Base-by-base conservation (phyloP, 1,139 yeast genomes). In the Yamadazyma blattariae region DNA sequence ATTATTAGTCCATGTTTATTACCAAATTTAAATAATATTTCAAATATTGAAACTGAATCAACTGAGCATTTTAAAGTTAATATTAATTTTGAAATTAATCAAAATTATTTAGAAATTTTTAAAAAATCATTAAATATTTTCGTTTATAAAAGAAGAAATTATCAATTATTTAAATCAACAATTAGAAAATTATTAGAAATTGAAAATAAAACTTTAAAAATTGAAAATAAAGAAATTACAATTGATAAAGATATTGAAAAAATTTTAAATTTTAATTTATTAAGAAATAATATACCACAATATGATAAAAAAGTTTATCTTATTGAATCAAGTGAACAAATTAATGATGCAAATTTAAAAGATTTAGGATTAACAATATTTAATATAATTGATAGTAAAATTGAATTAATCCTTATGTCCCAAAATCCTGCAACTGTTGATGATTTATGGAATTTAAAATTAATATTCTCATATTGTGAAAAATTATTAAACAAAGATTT, bases 401-500 rank as follows among this genome's bases (percentile, higher is more conserved):
- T 76, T 23, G 81, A 81, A 40, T 54, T 82, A 27, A 60, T 60
- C 23, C 51, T 56, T 4, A 59, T 74, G 48, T 79, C 79, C 1
- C 44, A 46, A 12, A 43, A 47, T 1, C 85, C 88, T 0, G 40
- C 47, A 15, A 52, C 56, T 1, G 52, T 67, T 2, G 84, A 82
- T 37, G 85, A 82, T 38, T 54, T 84, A 33, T 79, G 88, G 84
- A 82, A 81, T 45, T 57, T 85, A 40, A 71, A 74, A 41, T 55
- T 86, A 27, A 57, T 86, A 13, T 81, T 85, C 54, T 77, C 82
- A 9, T 82, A 73, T 55, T 71, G 78, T 18, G 87, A 80, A 37
- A 56, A 57, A 29, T 38, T 62, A 28, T 45, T 57, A n/a, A 48
- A 52, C 19, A 54, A 54, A 15, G 60, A 60, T 35, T 48, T 64